phyloP scores from a whole-genome alignment of 169 alveolate species.

The Plasmodium cynomolgi region DNA sequence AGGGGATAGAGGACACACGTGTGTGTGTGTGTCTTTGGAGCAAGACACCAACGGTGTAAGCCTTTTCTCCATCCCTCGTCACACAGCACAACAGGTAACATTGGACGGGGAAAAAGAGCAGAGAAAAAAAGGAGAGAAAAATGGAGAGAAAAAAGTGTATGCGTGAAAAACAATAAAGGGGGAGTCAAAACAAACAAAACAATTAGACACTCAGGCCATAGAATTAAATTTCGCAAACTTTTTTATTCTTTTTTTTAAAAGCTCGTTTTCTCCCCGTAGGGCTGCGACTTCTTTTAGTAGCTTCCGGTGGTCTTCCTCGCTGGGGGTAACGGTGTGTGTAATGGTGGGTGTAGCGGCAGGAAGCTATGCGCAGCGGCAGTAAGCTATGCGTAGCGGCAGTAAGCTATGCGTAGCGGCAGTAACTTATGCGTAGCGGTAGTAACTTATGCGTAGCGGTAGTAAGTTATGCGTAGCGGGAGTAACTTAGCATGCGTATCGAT shows the following conservation, averaged over 20 bases:
- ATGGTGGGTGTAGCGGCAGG: not conserved
- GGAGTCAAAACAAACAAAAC: not conserved
- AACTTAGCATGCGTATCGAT: not conserved
- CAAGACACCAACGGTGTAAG: not conserved
- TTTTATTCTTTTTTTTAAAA: conserved; percentile 58
- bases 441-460: not conserved
- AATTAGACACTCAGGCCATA: not conserved
- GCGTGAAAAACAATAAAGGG: not conserved
- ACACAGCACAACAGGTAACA: not conserved
- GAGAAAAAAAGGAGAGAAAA: too few species aligned
- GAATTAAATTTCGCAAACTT: conserved; percentile 28
- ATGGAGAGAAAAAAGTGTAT: not conserved
- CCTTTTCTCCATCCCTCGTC: not conserved
- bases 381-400: too few species aligned
- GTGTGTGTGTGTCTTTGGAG: not conserved
- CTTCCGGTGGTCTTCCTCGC: conserved; percentile 1
- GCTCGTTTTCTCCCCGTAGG: conserved; percentile 54
- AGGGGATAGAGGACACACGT: not conserved
- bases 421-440: not conserved
- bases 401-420: too few species aligned
- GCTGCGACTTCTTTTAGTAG: conserved; percentile 29
- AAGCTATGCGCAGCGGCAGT: too few species aligned
- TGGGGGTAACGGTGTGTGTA: not conserved
- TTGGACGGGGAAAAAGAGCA: not conserved
- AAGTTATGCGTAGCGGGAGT: not conserved